Evolutionary conservation across 768 basidiomycete species (phyloP).

Genomic region (Russula abietina): DNA sequence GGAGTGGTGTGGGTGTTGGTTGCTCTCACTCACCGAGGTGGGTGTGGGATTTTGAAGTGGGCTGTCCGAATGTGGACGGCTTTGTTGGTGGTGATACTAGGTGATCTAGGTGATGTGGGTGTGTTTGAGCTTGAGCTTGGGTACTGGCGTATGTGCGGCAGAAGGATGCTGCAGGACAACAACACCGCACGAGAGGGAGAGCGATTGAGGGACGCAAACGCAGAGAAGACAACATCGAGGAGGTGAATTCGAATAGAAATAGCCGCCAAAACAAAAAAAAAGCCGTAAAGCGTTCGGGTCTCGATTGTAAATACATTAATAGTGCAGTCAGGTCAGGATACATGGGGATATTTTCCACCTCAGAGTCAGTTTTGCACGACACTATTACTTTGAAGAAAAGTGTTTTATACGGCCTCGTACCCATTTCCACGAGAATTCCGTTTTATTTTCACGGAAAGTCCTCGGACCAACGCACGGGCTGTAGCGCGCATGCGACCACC

Average conservation of each 20-base stretch:
- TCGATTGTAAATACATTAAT: not conserved
- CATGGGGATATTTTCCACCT: not conserved
- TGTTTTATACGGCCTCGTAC: not conserved
- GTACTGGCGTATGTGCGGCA: slow-evolving; percentile 5
- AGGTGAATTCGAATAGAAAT: not conserved
- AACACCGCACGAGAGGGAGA: not conserved
- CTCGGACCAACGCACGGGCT: slow-evolving; percentile 4
- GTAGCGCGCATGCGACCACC: not conserved
- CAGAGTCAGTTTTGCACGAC: too few species aligned
- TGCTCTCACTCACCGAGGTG: slow-evolving; percentile 33
- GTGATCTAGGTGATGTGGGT: not conserved
- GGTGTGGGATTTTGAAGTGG: slow-evolving; percentile 39
- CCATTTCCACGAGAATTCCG: not conserved
- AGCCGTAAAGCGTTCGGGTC: not conserved
- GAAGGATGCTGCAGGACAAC: not conserved
- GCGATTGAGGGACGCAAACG: not conserved
- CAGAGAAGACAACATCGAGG: slow-evolving; percentile 12
- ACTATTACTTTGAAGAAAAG: too few species aligned
- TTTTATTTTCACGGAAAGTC: slow-evolving; percentile 4
- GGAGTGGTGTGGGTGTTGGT: not conserved
- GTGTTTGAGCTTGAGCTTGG: slow-evolving; percentile 3
- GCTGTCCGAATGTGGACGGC: slow-evolving; percentile 41
- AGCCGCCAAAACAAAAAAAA: not conserved
- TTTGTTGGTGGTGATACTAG: slow-evolving; percentile 25
- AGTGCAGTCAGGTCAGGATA: not conserved